Base-by-base conservation (phyloP, 2,329 filamentous ascomycete species). In the Colletotrichum orchidophilum region DNA sequence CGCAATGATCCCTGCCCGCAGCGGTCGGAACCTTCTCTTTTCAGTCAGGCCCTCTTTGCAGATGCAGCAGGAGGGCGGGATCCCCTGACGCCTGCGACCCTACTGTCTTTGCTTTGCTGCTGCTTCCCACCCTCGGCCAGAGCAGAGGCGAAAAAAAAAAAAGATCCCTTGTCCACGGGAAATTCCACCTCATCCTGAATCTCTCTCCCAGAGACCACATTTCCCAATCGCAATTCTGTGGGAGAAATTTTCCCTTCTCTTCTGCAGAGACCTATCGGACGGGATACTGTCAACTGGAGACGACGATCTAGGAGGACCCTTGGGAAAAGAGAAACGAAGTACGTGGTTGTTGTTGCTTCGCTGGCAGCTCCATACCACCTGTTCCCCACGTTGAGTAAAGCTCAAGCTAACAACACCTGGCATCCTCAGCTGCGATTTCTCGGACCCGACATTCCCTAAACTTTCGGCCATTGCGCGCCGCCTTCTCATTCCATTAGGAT, bases 121-220 rank as follows among this genome's bases (percentile, higher is more conserved):
- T 29, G 21, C 50, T 68, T 61, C 53, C 39, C 66, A n/a, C 52
- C 63, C 66, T 64, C 58, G 42, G 63, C 63, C 29, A 13, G 33
- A 52, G 29, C 31, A 35, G 58, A 61, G 67, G 63, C 39, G 24
- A 70, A 2, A 46, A 46, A 46, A 46, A 42, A 46, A 70, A 70
- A 70, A 58, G 63, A 55, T 61, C 58, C 69, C 65, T 59, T 71
- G 64, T 57, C 57, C 50, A 67, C 69, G 69, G 65, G 53, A 70
- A 72, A 70, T 70, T 70, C 70, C 59, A 69, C 46, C 63, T 53
- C 59, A 64, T 66, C 55, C 57, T 59, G 69, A 58, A 58, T 53
- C 49, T 52, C 54, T 18, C 49, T 54, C 54, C n/a, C 65, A 70
- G 66, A 70, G 69, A 71, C 66, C 70, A 72, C 70, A 65, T 72